Evolutionary conservation across 345 rosid species (phyloP).

Genomic region (Aurinia saxatilis): DNA sequence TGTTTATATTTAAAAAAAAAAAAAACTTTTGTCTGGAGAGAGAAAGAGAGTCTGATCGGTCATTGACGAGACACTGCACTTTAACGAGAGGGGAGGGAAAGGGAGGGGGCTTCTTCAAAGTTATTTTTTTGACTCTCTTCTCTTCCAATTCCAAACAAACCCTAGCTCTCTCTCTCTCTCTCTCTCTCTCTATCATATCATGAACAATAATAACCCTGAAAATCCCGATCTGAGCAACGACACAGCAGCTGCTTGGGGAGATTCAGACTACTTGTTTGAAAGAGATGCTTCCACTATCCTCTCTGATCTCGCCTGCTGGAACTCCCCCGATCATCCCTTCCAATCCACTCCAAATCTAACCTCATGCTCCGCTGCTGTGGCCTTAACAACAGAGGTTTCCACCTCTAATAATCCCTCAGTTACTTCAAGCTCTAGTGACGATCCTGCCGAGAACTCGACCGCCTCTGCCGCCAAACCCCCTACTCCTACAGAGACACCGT

Average conservation of each 20-base stretch:
- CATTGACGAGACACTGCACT: conserved; percentile 29
- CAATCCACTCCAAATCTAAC: neutral
- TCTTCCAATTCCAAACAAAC: conserved; percentile 39
- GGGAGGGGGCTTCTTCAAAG: conserved; percentile 24
- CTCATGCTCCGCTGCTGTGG: conserved; percentile 1
- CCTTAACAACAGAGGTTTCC: conserved; percentile 34
- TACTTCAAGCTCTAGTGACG: conserved; percentile 84
- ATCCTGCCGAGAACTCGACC: conserved; percentile 65
- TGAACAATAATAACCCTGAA: conserved; percentile 31
- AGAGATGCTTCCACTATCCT: conserved; percentile 42
- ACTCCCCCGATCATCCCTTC: conserved; percentile 1
- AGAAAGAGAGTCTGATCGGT: conserved; percentile 16
- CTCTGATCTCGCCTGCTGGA: conserved; percentile 70
- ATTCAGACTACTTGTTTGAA: conserved; percentile 52
- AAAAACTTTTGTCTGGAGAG: neutral
- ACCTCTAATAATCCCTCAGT: conserved; percentile 59
- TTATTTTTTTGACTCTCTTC: conserved; percentile 12
- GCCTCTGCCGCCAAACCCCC: conserved; percentile 58
- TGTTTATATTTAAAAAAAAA: neutral
- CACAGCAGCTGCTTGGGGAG: conserved; percentile 27
- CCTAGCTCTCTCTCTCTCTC: conserved; percentile 35
- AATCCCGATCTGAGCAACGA: conserved; percentile 39
- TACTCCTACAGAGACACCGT: conserved; percentile 74
- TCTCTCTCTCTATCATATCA: neutral
- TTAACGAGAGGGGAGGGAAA: neutral